A percentile compares a stretch with the other conserved stretches of the same genome.
These are phyloP conservation scores for Malassezia globosa DNA, from an alignment of 1,284 basidiomycete genomes.

Conservation along the genomic window DNA sequence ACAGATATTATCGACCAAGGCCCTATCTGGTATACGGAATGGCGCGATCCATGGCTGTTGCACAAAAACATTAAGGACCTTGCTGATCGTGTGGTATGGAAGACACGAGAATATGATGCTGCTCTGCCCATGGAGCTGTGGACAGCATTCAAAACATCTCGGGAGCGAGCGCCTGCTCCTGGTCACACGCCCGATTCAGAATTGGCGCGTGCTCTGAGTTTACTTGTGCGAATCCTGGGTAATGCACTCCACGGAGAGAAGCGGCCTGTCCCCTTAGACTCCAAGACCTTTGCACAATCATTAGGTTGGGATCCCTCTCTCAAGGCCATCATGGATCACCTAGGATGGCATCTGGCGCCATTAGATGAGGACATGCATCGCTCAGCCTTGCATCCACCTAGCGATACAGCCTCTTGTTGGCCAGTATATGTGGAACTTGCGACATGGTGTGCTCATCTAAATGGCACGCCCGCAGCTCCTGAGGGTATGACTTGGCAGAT, in stretches of 20 bases:
- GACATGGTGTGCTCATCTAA: conserved; percentile 7
- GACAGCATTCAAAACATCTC: conserved; percentile 4
- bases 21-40: conserved; percentile 1
- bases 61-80: conserved; percentile 2
- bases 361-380: conserved; percentile 7
- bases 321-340: neutral
- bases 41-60: neutral
- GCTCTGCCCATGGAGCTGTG: conserved; percentile 1
- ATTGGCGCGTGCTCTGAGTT: conserved; percentile 3
- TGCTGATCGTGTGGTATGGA: neutral
- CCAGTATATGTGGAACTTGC: conserved; percentile 12
- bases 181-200: conserved; percentile 5
- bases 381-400: conserved; percentile 5
- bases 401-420: neutral
- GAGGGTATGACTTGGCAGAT: neutral
- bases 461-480: neutral
- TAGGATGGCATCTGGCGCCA: conserved; percentile 7
- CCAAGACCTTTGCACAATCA: conserved; percentile 11
- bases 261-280: conserved; percentile 11
- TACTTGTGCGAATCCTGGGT: conserved; percentile 10
- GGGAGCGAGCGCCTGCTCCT: conserved; percentile 8
- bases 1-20: neutral
- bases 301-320: conserved; percentile 14
- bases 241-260: conserved; percentile 6
- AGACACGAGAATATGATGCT: neutral